A percentile compares a stretch with the other conserved stretches of the same genome.
Evolutionary conservation across 495 filamentous ascomycete species (phyloP).

Genomic region (Neurospora sublineolata): DNA sequence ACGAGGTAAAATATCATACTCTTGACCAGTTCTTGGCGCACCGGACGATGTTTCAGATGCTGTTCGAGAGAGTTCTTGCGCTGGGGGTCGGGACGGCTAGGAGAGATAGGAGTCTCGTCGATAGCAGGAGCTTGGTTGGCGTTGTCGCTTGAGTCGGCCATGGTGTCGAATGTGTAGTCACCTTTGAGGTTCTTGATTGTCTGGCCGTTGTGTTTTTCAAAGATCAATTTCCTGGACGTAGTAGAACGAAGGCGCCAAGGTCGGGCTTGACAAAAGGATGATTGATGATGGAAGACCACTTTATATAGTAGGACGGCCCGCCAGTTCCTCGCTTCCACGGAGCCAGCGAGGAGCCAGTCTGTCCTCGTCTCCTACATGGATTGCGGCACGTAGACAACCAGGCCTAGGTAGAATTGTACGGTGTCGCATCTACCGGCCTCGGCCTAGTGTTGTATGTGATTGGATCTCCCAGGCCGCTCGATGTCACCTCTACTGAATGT

Average conservation of each 20-base stretch:
- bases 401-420: neutral
- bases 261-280: neutral
- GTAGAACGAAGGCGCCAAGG: neutral
- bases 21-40: constrained; percentile 72
- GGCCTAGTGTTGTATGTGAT: neutral
- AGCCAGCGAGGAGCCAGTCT: neutral
- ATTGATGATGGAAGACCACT: neutral
- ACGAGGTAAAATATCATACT: constrained; percentile 38
- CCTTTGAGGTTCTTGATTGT: neutral
- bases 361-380: neutral
- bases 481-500: neutral
- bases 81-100: constrained; percentile 38
- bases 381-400: neutral
- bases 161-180: constrained; percentile 10
- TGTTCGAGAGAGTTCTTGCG: constrained; percentile 85
- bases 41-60: constrained; percentile 68
- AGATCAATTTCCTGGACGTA: neutral
- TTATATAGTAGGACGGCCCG: neutral
- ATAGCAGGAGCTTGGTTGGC: constrained; percentile 3
- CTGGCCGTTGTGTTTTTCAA: neutral
- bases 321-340: neutral
- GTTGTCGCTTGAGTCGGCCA: constrained; percentile 29
- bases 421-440: neutral
- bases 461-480: neutral
- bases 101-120: constrained; percentile 54